A percentile compares a stretch with the other conserved stretches of the same genome.
Conservation (phyloP, 1,284 basidiomycete species). For the Ustilago curta region DNA sequence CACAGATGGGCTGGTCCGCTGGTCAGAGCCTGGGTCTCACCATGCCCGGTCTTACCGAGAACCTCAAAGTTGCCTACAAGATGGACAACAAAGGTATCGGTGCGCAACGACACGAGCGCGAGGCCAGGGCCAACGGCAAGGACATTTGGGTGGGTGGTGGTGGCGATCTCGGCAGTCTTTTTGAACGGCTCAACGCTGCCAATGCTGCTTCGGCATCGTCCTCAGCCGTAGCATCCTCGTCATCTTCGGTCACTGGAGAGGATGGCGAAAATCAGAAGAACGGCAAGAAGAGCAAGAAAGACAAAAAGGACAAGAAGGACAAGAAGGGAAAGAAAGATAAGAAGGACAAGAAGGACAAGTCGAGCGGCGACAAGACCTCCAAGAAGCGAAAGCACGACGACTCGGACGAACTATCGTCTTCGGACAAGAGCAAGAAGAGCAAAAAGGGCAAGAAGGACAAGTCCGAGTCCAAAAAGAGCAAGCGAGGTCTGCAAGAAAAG, state of each 20-base stretch:
- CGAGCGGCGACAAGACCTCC: conserved; percentile 20
- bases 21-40: conserved; percentile 63
- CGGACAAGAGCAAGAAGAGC: conserved; percentile 31
- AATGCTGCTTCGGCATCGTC: conserved; percentile 41
- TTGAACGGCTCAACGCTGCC: conserved; percentile 67
- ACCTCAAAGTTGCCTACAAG: conserved; percentile 64
- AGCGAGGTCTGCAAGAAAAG: conserved; percentile 17
- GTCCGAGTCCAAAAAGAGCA: conserved; percentile 19
- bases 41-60: conserved; percentile 58
- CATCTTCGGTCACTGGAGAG: conserved; percentile 6
- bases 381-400: conserved; percentile 47
- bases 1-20: conserved; percentile 67
- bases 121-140: conserved; percentile 58
- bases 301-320: conserved; percentile 25
- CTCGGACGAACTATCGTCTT: conserved; percentile 9
- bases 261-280: conserved; percentile 26
- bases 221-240: conserved; percentile 28
- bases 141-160: conserved; percentile 66
- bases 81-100: conserved; percentile 69
- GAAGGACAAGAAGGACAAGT: conserved; percentile 11
- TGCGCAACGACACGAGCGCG: conserved; percentile 62
- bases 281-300: conserved; percentile 39
- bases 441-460: conserved; percentile 41
- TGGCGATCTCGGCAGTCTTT: conserved; percentile 64
- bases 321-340: conserved; percentile 30